Base-by-base conservation (phyloP, 164 flowering plant species). In the Dillenia suffruticosa region DNA sequence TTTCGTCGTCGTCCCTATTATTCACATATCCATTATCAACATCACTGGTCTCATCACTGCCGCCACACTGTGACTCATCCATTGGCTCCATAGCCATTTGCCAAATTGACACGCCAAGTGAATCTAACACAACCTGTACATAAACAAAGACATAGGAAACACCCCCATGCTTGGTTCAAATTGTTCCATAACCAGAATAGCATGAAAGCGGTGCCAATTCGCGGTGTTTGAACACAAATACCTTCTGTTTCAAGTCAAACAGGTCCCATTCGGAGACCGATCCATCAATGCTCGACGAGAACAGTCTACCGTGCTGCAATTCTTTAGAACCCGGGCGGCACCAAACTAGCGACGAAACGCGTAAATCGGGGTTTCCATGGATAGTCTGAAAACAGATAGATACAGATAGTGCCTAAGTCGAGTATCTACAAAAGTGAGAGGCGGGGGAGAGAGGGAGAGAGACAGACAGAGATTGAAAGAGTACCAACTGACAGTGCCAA, bases 401-500 rank as follows among this genome's bases (percentile, higher is more conserved):
- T 32, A 32, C 40, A 5, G 40, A 32, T 32, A 32, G 6, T 46
- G 12, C 19, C 32, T 58, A 46, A 52, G 40, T 3, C 61, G 56
- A 58, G 55, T 49, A 56, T 13, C 10, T 15, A 59, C 8, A 44
- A 45, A 51, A 6, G 16, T 3, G 63, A 19, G 54, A 4, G 58
- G 16, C 1, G 44, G 26, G 16, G 1, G 9, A 56, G 16, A 19
- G 32, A 49, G 10, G 9, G 46, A 55, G 10, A 22, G 14, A 4
- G 19, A 54, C n/a, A 17, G 45, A 12, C 10, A 49, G 24, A 49
- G n/a, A 26, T 14, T 19, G 10, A 14, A 8, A 1, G 22, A 19
- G 6, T 83, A 95, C 99, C 79, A 95, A 80, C 62, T 89, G 97
- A 74, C 94, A 84, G 84, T 95, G 92, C 99, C 99, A 95, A 65